These are phyloP conservation scores for Pythium aquatile DNA, from an alignment of 352 stramenopile species.

Conservation along the genomic window DNA sequence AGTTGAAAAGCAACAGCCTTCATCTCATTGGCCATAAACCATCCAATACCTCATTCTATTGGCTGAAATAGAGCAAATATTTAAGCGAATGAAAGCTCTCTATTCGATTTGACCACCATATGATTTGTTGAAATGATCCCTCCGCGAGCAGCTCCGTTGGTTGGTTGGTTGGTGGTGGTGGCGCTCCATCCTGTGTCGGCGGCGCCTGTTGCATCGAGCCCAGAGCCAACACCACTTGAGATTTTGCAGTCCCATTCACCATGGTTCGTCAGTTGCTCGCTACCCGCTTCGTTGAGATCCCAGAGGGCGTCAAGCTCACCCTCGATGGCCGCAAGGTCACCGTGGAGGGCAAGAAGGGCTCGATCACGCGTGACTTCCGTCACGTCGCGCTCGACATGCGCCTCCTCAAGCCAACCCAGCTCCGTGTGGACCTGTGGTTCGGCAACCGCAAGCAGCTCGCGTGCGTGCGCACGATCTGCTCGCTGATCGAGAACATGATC, in stretches of 20 bases:
- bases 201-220: neutral
- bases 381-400: slow-evolving; percentile 97
- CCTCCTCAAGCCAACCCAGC: slow-evolving; percentile 87
- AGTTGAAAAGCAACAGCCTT: neutral
- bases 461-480: slow-evolving; percentile 97
- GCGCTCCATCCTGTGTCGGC: neutral
- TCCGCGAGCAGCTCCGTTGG: slow-evolving; percentile 9
- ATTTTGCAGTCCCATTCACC: slow-evolving; percentile 61
- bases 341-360: slow-evolving; percentile 95
- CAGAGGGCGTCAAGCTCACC: slow-evolving; percentile 92
- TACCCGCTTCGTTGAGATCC: slow-evolving; percentile 93
- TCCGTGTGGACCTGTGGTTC: slow-evolving; percentile 99
- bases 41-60: slow-evolving; percentile 5
- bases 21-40: slow-evolving; percentile 16
- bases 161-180: slow-evolving; percentile 21
- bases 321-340: slow-evolving; percentile 95
- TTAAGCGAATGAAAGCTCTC: slow-evolving; percentile 10
- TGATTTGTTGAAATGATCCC: slow-evolving; percentile 23
- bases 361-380: slow-evolving; percentile 95
- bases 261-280: slow-evolving; percentile 91
- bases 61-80: slow-evolving; percentile 2
- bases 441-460: slow-evolving; percentile 98
- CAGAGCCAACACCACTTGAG: slow-evolving; percentile 41
- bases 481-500: slow-evolving; percentile 99
- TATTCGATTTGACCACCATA: neutral